Evolutionary conservation across 805 yeast species (phyloP).

Genomic region (Starmerella scarabaei): DNA sequence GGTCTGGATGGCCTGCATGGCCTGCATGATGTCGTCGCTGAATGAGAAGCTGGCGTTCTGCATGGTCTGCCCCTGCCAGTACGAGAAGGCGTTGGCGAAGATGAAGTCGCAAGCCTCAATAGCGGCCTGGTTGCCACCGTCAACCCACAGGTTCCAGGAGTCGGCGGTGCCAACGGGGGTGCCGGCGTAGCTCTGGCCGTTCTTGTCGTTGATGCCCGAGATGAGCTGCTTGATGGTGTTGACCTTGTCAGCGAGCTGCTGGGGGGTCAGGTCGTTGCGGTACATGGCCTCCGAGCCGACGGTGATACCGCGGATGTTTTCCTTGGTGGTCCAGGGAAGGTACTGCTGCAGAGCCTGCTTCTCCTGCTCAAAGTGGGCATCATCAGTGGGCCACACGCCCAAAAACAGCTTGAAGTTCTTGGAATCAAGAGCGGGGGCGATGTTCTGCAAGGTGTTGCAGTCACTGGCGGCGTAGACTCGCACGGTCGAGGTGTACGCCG

Average conservation of each 20-base stretch:
- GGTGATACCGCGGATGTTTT: slow-evolving; percentile 57
- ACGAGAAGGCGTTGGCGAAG: slow-evolving; percentile 90
- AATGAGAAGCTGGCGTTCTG: slow-evolving; percentile 76
- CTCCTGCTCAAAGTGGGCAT: slow-evolving; percentile 61
- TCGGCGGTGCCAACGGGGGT: slow-evolving; percentile 86
- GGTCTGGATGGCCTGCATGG: slow-evolving; percentile 75
- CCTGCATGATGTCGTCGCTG: slow-evolving; percentile 96
- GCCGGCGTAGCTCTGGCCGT: slow-evolving; percentile 62
- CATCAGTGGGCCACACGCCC: slow-evolving; percentile 93
- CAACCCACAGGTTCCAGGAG: slow-evolving; percentile 88
- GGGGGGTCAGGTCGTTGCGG: slow-evolving; percentile 73
- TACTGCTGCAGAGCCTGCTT: slow-evolving; percentile 53
- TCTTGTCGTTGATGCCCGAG: slow-evolving; percentile 52
- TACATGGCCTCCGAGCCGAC: slow-evolving; percentile 96
- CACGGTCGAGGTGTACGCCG: slow-evolving; percentile 48
- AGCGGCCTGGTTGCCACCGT: slow-evolving; percentile 56
- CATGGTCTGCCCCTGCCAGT: slow-evolving; percentile 96
- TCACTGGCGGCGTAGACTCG: slow-evolving; percentile 89
- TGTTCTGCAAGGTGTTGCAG: slow-evolving; percentile 72
- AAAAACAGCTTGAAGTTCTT: slow-evolving; percentile 64
- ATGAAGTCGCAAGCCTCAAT: slow-evolving; percentile 73
- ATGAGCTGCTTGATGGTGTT: slow-evolving; percentile 47
- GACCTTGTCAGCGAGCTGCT: slow-evolving; percentile 57
- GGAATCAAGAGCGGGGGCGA: slow-evolving; percentile 77
- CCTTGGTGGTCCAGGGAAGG: slow-evolving; percentile 54